Percentiles rank a stretch among this genome's conserved stretches.
Evolutionary conservation across 2,329 filamentous ascomycete species (phyloP).

Genomic region (Sphaerulina vaccinii): DNA sequence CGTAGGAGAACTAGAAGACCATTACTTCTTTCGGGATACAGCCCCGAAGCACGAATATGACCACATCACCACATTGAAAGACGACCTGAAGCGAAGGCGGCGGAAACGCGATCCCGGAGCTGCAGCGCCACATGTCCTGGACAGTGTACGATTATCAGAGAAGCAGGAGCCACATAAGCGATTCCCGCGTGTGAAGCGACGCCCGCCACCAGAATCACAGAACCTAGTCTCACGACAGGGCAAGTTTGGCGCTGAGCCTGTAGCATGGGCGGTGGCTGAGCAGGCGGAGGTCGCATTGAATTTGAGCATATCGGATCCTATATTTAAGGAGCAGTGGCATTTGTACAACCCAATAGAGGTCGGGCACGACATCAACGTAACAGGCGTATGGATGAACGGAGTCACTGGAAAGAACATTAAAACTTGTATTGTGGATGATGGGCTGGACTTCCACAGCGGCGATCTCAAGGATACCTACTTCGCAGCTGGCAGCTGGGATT

Average conservation of each 20-base stretch:
- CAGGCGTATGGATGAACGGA: conserved; percentile 83
- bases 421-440: conserved; percentile 93
- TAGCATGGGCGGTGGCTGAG: conserved; percentile 50
- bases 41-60: conserved; percentile 57
- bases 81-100: conserved; percentile 56
- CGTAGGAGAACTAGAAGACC: conserved; percentile 72
- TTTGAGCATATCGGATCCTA: conserved; percentile 81
- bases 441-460: conserved; percentile 90
- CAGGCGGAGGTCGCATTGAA: conserved; percentile 61
- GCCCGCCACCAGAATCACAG: conserved; percentile 29
- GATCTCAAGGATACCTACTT: conserved; percentile 95
- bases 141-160: conserved; percentile 72
- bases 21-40: conserved; percentile 80
- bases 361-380: conserved; percentile 96
- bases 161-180: conserved; percentile 69
- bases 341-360: conserved; percentile 76
- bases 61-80: conserved; percentile 46
- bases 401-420: conserved; percentile 87
- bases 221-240: conserved; percentile 10
- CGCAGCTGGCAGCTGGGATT: conserved; percentile 88
- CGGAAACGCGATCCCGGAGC: conserved; percentile 59
- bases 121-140: conserved; percentile 58
- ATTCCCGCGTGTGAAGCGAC: conserved; percentile 57
- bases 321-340: conserved; percentile 95
- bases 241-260: conserved; percentile 4